Percentiles rank a stretch among this genome's conserved stretches.
phyloP scores from a whole-genome alignment of 495 filamentous ascomycete species.

The Lophiostoma macrostomum region DNA sequence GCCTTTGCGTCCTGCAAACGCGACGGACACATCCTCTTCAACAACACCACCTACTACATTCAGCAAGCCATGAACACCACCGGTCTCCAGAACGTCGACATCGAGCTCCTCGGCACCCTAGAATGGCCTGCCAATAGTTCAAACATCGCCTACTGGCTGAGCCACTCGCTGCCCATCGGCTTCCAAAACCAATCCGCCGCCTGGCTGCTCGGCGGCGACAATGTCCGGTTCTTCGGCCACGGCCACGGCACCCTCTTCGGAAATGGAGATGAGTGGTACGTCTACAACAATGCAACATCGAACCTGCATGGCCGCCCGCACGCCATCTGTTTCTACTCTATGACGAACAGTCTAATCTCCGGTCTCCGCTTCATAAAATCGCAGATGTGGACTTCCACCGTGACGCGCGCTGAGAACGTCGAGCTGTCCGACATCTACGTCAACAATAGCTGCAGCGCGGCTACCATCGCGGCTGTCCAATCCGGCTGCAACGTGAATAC shows the following conservation, averaged over 20 bases:
- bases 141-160: conserved; percentile 48
- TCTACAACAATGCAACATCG: conserved; percentile 33
- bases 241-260: conserved; percentile 48
- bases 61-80: conserved; percentile 48
- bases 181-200: conserved; percentile 52
- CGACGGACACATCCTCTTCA: conserved; percentile 44
- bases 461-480: not conserved
- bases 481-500: conserved; percentile 13
- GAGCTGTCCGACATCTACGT: conserved; percentile 46
- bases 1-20: conserved; percentile 46
- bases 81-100: conserved; percentile 43
- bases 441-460: conserved; percentile 35
- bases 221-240: conserved; percentile 42
- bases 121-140: conserved; percentile 31
- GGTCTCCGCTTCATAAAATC: conserved; percentile 43
- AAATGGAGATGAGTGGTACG: conserved; percentile 51
- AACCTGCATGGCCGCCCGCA: conserved; percentile 49
- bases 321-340: conserved; percentile 43
- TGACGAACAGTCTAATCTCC: conserved; percentile 40
- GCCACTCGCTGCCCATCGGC: conserved; percentile 43
- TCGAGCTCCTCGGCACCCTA: conserved; percentile 41
- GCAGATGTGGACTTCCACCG: conserved; percentile 48
- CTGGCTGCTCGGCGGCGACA: conserved; percentile 47
- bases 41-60: conserved; percentile 42
- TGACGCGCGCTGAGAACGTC: conserved; percentile 42